Base-by-base conservation (phyloP, 2,329 filamentous ascomycete genomes). In the Cladosporium sp. region DNA sequence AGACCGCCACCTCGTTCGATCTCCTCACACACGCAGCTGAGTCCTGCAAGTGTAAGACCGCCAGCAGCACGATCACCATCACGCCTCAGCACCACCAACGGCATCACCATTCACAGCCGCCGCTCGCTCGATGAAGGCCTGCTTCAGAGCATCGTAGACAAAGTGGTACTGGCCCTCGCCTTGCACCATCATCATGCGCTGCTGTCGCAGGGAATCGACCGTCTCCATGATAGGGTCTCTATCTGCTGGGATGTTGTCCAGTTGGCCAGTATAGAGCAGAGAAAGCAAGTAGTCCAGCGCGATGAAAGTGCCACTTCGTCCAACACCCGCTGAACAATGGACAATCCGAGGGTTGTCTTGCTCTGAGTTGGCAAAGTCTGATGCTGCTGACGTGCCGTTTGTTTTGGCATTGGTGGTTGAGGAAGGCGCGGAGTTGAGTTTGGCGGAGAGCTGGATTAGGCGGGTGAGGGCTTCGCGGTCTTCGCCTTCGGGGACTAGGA, bases 181-280 rank as follows among this genome's bases (percentile, higher is more conserved):
- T 80, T 98, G 95, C 5, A 99, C 95, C 95, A 99, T 99, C 79
- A 90, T 92, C 81, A 92, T 91, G 21, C 95, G 87, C 82, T 99
- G 95, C 77, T 94, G 87, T 54, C 95, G 87, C 65, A 99, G 84
- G 67, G 82, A 80, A 72, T 96, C 90, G 64, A 99, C 93, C 0
- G 91, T 90, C 21, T 90, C 85, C 70, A 88, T 91, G 49, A 99
- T 85, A 2, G 90, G 86, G 73, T 97, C 93, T 30, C 79, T 74
- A 57, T 83, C 80, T 12, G 83, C 79, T 11, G 81, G 78, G 10
- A 74, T 24, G 66, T 75, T 72, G 54, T 84, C 84, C 59, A 96
- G 80, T 26, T 88, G 84, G 59, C 93, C 94, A 6, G 88, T 85
- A 30, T 92, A 88, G 11, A 98, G 84, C 78, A 97, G 92, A 41